Percentiles rank a stretch among this genome's conserved stretches.
These are phyloP conservation scores for Cyclocybe aegerita DNA, from an alignment of 768 basidiomycete genomes.

Conservation along the genomic window DNA sequence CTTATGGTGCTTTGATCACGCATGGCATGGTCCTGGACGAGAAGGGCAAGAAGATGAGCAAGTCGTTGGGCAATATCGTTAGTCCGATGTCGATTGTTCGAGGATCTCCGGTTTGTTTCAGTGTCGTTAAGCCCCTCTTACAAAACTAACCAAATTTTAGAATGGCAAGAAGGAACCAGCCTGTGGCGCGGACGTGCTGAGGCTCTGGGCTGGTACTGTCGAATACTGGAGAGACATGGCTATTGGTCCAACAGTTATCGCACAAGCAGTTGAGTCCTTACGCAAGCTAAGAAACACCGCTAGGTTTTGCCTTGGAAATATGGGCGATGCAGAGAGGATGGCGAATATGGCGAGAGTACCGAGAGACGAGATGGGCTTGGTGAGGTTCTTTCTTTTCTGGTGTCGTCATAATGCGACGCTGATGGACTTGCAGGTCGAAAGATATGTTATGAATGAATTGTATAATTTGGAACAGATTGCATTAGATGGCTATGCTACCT, in stretches of 20 bases:
- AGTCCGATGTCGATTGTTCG: constrained; percentile 80
- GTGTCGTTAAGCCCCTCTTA: too few species aligned
- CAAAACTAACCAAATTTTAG: too few species aligned
- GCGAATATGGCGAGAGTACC: constrained; percentile 33
- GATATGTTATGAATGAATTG: constrained; percentile 85
- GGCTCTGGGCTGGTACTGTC: constrained; percentile 89
- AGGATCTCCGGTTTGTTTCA: constrained; percentile 68
- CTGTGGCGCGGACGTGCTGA: constrained; percentile 83
- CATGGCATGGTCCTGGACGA: constrained; percentile 97
- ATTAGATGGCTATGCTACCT: constrained; percentile 65
- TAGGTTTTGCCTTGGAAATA: constrained; percentile 83
- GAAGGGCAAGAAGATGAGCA: constrained; percentile 95
- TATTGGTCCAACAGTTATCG: constrained; percentile 75
- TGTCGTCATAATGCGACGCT: neutral
- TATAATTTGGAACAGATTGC: constrained; percentile 68
- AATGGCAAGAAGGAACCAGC: constrained; percentile 70
- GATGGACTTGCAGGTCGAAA: constrained; percentile 59
- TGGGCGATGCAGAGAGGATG: constrained; percentile 40
- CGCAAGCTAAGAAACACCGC: constrained; percentile 86
- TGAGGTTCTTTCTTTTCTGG: constrained; percentile 32
- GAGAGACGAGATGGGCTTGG: constrained; percentile 59
- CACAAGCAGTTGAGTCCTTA: constrained; percentile 72
- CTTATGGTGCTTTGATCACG: constrained; percentile 84
- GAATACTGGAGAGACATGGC: constrained; percentile 90
- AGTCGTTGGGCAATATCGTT: constrained; percentile 89